Conservation (phyloP, 2,329 filamentous ascomycete species). For the Penicillium verrucosum region DNA sequence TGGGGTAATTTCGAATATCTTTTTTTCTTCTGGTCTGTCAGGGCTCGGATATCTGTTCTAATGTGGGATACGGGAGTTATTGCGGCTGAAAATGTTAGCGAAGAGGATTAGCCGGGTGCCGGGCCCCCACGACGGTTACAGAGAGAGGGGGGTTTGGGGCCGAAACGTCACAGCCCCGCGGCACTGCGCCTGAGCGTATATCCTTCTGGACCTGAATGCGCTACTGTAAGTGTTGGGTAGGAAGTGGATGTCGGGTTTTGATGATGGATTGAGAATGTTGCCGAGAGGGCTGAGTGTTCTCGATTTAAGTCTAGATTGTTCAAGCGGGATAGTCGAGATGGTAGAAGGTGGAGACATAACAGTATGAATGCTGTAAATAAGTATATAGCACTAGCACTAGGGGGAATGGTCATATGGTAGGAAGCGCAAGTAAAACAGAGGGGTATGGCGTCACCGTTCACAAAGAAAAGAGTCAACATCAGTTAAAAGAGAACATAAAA, state of each 20-base stretch:
- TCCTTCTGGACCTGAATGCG: background rate
- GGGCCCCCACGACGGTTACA: background rate
- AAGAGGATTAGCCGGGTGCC: background rate
- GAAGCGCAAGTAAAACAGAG: constrained; percentile 5
- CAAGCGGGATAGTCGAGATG: background rate
- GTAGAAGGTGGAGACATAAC: background rate
- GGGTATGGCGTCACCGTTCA: constrained; percentile 10
- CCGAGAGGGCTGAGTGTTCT: background rate
- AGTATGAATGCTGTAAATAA: constrained; percentile 4
- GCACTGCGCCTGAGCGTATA: background rate
- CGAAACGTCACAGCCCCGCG: constrained; percentile 1
- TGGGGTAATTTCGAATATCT: background rate
- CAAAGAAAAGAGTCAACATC: constrained; percentile 2
- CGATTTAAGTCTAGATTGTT: background rate
- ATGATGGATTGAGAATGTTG: background rate
- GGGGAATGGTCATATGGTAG: constrained; percentile 2
- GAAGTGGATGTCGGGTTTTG: background rate
- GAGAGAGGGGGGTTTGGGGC: background rate
- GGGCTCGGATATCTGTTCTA: background rate
- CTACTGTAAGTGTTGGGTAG: background rate
- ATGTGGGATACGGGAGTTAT: background rate
- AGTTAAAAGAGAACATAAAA: constrained; percentile 1
- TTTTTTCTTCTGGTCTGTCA: background rate
- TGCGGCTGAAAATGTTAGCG: constrained; percentile 2
- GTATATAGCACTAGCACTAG: constrained; percentile 1